A percentile compares a stretch with the other conserved stretches of the same genome.
These are phyloP conservation scores for Nicotiana attenuata DNA, from an alignment of 257 asterid species.

Conservation along the genomic window DNA sequence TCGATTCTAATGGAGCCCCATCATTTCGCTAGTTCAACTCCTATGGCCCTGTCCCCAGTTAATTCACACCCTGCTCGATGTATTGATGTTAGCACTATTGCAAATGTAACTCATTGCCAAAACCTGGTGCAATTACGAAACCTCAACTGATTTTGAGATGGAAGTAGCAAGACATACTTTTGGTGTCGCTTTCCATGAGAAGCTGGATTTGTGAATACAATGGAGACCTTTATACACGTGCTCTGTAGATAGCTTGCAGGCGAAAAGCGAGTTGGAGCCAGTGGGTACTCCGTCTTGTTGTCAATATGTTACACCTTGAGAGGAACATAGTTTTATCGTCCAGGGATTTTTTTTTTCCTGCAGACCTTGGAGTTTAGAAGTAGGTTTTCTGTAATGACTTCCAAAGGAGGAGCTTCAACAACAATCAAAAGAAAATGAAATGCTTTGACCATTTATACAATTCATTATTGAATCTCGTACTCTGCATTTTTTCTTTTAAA, in stretches of 20 bases:
- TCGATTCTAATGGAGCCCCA: slow-evolving; percentile 19
- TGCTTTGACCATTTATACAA: slow-evolving; percentile 8
- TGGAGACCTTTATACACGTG: not conserved
- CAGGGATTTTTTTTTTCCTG: not conserved
- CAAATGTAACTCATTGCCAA: not conserved
- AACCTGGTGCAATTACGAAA: slow-evolving; percentile 11
- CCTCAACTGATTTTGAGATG: not conserved
- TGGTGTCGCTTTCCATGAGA: slow-evolving; percentile 7
- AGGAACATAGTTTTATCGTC: slow-evolving; percentile 12
- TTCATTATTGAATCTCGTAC: not conserved
- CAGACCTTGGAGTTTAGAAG: slow-evolving; percentile 23
- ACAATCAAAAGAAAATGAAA: not conserved
- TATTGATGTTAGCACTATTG: slow-evolving; percentile 3
- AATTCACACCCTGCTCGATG: slow-evolving; percentile 15
- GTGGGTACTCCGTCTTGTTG: slow-evolving; percentile 11
- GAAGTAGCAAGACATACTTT: slow-evolving; percentile 11
- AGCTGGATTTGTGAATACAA: not conserved
- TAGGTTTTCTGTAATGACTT: slow-evolving; percentile 20
- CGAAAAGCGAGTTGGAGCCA: slow-evolving; percentile 18
- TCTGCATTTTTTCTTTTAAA: not conserved
- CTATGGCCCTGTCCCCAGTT: slow-evolving; percentile 21
- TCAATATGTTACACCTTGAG: slow-evolving; percentile 5
- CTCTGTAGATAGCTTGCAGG: slow-evolving; percentile 19
- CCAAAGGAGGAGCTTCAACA: slow-evolving; percentile 7
- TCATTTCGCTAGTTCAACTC: slow-evolving; percentile 29